A percentile compares a stretch with the other conserved stretches of the same genome.
These are phyloP conservation scores for Xylaria sp. DNA, from an alignment of 2,329 filamentous ascomycete species.

Conservation along the genomic window DNA sequence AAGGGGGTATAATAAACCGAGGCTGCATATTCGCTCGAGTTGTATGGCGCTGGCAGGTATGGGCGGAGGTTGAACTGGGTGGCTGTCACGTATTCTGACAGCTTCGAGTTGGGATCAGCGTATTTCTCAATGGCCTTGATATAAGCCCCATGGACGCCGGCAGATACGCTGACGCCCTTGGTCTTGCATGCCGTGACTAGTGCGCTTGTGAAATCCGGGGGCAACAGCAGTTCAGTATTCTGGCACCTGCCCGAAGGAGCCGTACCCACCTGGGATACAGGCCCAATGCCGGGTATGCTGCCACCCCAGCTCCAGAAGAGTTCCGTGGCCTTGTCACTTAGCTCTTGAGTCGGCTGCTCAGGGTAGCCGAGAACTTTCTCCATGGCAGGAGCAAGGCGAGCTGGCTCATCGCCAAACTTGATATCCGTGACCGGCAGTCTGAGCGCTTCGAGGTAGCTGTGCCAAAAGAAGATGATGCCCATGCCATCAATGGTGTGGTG, in stretches of 20 bases:
- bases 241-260: conserved; percentile 34
- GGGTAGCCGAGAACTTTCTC: conserved; percentile 34
- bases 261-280: conserved; percentile 32
- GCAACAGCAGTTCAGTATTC: conserved; percentile 36
- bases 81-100: conserved; percentile 41
- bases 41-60: conserved; percentile 43
- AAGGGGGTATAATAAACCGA: conserved; percentile 38
- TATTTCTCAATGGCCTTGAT: conserved; percentile 37
- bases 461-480: conserved; percentile 41
- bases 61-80: conserved; percentile 46
- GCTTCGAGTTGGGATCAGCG: conserved; percentile 39
- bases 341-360: conserved; percentile 32
- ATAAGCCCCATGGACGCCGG: conserved; percentile 41
- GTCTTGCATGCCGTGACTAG: conserved; percentile 31
- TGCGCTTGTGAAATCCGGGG: conserved; percentile 23
- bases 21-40: conserved; percentile 37
- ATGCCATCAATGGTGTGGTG: conserved; percentile 44
- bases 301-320: conserved; percentile 36
- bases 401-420: conserved; percentile 36
- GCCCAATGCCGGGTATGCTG: conserved; percentile 39
- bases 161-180: conserved; percentile 27
- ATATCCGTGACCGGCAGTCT: conserved; percentile 31
- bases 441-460: conserved; percentile 40
- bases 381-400: conserved; percentile 34
- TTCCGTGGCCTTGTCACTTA: conserved; percentile 27